Evolutionary conservation across 2,329 filamentous ascomycete genomes (phyloP).

Genomic region (Botrytis fabae): DNA sequence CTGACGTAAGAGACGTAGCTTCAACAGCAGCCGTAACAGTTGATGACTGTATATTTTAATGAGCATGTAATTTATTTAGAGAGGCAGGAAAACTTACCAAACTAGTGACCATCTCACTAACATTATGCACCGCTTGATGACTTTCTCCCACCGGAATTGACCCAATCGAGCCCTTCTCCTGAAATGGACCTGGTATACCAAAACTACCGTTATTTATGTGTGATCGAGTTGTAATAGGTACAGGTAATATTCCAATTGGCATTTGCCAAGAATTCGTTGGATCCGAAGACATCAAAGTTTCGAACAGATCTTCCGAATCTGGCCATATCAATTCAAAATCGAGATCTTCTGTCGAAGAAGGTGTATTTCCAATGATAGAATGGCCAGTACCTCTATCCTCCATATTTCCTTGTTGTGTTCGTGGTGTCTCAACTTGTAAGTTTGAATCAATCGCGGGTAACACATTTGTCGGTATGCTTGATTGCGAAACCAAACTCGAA

Average conservation of each 20-base stretch:
- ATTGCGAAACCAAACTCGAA: conserved; percentile 23
- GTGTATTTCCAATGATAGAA: conserved; percentile 19
- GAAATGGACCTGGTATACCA: conserved; percentile 43
- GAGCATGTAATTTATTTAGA: background rate
- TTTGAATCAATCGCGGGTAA: conserved; percentile 18
- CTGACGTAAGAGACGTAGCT: conserved; percentile 46
- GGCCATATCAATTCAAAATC: conserved; percentile 49
- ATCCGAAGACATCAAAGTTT: conserved; percentile 47
- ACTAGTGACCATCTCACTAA: conserved; percentile 47
- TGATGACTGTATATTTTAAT: conserved; percentile 41
- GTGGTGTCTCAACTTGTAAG: conserved; percentile 11
- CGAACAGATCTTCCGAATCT: conserved; percentile 47
- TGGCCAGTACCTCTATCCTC: background rate
- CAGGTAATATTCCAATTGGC: conserved; percentile 45
- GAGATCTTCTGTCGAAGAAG: conserved; percentile 22
- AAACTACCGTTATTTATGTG: conserved; percentile 33
- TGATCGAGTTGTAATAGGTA: conserved; percentile 43
- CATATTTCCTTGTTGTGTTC: background rate
- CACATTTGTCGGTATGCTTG: conserved; percentile 10
- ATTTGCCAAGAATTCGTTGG: conserved; percentile 46
- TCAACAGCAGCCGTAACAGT: conserved; percentile 48
- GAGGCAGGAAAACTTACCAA: conserved; percentile 41
- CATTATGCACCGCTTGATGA: conserved; percentile 47
- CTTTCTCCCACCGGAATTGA: conserved; percentile 45
- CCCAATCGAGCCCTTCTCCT: conserved; percentile 43